Base-by-base conservation (phyloP, 2,329 filamentous ascomycete species). In the Orbilia javanica region DNA sequence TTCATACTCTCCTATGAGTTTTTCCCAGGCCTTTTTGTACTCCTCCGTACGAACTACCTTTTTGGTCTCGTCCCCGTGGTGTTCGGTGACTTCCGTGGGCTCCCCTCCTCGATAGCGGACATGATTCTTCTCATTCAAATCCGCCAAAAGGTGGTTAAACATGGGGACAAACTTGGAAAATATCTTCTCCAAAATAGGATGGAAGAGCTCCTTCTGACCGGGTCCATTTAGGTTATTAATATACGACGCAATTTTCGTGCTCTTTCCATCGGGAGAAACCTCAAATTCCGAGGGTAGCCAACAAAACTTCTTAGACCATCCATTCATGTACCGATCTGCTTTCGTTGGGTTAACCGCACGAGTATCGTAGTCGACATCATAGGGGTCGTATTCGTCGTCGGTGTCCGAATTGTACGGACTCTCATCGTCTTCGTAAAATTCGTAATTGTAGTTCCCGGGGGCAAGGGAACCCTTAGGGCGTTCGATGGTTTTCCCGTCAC, bases 271-370 rank as follows among this genome's bases (percentile, higher is more conserved):
- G 6, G 66, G 27, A 8, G 68, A 64, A 25, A 72, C 22, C 18
- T 63, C 55, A 20, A 72, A 72, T 53, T 63, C 60, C 4, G 68
- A 72, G 1, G 68, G 68, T 22, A 72, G 29, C 68, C 68, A 72
- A 39, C 66, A 69, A 29, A 69, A 69, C 11, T 25, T 50, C 4
- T 50, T 36, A 13, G 66, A 69, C 18, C 8, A 66, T 20, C 36
- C 60, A 29, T 50, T 65, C 42, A 46, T 44, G 27, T 29, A 42
- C 7, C 39, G 25, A 13, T 57, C 29, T 20, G 52, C 29, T n/a
- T 22, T 36, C 22, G 52, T 20, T 20, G 52, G 29, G 3, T 5
- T 34, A 2, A 20, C n/a, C 7, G 15, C 15, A 3, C n/a, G 29
- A 36, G 15, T 22, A 8, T 57, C 1, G 6, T 2, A 22, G 29